phyloP scores from a whole-genome alignment of 106 monocot species.

The Dendrobium catenatum region DNA sequence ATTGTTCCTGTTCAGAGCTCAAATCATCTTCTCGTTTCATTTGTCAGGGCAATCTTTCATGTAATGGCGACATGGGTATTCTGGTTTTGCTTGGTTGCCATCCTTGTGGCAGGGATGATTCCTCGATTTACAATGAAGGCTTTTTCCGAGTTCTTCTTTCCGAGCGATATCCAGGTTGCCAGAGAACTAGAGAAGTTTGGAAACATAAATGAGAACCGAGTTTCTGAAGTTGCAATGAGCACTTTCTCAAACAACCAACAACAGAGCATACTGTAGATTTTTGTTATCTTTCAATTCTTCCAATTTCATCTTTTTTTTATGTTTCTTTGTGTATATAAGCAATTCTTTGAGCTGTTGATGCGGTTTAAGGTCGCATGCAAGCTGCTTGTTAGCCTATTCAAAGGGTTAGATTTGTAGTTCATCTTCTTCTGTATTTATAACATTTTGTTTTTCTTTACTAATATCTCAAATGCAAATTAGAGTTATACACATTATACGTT shows the following conservation, averaged over 20 bases:
- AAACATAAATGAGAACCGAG: not conserved
- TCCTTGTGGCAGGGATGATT: slow-evolving; percentile 49
- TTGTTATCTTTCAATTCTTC: not conserved
- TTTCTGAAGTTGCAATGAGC: slow-evolving; percentile 42
- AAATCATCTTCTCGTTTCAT: not conserved
- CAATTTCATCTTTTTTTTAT: not conserved
- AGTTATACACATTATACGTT: too few relatives aligned
- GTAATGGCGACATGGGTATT: slow-evolving; percentile 58
- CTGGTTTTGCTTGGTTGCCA: slow-evolving; percentile 61
- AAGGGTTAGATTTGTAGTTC: slow-evolving; percentile 1
- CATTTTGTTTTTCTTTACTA: not conserved
- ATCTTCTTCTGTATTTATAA: not conserved
- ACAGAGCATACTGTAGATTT: not conserved
- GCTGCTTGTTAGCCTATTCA: not conserved
- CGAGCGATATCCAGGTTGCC: slow-evolving; percentile 71
- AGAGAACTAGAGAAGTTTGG: slow-evolving; percentile 66
- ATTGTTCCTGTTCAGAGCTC: not conserved
- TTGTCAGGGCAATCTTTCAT: slow-evolving; percentile 82
- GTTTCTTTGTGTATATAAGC: not conserved
- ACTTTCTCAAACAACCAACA: slow-evolving; percentile 7
- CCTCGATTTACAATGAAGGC: slow-evolving; percentile 64
- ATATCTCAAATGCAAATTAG: too few relatives aligned
- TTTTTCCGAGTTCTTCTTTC: slow-evolving; percentile 38
- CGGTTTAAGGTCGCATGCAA: not conserved
- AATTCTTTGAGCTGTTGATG: not conserved